Evolutionary conservation across 495 filamentous ascomycete genomes (phyloP), one percentile per base, ranked within the genome.

Genomic region (Penicillium cosmopolitanum): DNA sequence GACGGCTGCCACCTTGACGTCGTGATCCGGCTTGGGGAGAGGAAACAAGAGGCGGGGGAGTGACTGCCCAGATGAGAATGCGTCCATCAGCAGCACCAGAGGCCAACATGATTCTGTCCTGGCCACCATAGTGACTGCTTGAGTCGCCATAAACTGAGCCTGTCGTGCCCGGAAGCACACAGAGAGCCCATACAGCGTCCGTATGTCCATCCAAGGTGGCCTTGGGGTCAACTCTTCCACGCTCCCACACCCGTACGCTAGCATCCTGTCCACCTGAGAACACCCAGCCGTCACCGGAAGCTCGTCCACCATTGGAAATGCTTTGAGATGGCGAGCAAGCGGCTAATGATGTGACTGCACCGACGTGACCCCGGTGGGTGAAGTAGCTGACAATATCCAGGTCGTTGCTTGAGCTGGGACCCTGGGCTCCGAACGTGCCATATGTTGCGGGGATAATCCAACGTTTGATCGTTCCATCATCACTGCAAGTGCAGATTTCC

Each of bases 181-280:
- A 97, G 21, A 98, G 86, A 8, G 91, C 88, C 95, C 95, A 98
- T 4, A 98, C 91, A 6, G 92, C 91, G 74, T 98, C 95, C 1
- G 89, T 96, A 66, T 98, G 95, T 5, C 92, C 93, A 59, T 96
- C 90, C 21, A 98, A 77, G 1, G 94, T 98, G 4, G 92, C 94
- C 72, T 98, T 97, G 6, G 94, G 92, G 70, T 97, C 96, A 40
- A 98, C 91, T 38, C 93, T 79, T 11, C 94, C 94, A 15, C 91
- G 81, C 77, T 98, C 93, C 95, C 95, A 98, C 2, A 98, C 92
- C 25, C 92, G 84, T 18, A 98, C 85, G 10, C 93, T 96, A 4
- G 93, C 86, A 71, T 98, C 95, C 67, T 96, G 92, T 4, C 95
- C 95, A 43, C 96, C 95, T 16, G 93, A 97, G 73, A 98, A 98